Evolutionary conservation across 176 grass and related monocot genomes (phyloP).

Genomic region (Canna indica): DNA sequence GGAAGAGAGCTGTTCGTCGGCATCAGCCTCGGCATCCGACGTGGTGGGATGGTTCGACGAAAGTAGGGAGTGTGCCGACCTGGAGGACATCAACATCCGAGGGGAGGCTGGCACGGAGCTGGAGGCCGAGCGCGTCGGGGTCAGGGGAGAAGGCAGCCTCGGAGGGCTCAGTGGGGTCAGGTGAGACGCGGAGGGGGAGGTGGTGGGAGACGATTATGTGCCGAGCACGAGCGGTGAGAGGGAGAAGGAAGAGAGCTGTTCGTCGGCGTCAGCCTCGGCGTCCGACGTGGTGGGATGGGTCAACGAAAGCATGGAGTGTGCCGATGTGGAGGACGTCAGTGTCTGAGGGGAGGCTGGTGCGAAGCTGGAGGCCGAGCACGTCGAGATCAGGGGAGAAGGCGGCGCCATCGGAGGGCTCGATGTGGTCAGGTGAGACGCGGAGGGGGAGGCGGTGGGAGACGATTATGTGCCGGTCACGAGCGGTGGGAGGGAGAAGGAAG

Average conservation of each 20-base stretch:
- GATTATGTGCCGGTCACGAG: slow-evolving; percentile 15
- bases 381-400: too few species aligned
- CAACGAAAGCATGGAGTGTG: too few species aligned
- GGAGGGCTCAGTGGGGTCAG: slow-evolving; percentile 34
- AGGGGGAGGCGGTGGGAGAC: slow-evolving; percentile 73
- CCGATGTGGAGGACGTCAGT: too few species aligned
- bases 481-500: neutral
- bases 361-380: too few species aligned
- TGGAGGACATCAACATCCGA: too few species aligned
- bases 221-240: neutral
- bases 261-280: neutral
- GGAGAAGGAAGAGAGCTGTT: neutral
- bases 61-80: slow-evolving; percentile 48
- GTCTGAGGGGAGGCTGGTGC: too few species aligned
- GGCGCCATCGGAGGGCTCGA: too few species aligned
- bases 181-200: slow-evolving; percentile 40
- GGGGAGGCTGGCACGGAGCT: slow-evolving; percentile 60
- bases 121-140: slow-evolving; percentile 39
- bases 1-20: too few species aligned
- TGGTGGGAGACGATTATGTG: slow-evolving; percentile 70
- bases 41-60: slow-evolving; percentile 21
- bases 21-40: too few species aligned
- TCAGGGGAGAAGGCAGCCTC: slow-evolving; percentile 47
- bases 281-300: too few species aligned
- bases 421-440: too few species aligned